Conservation (phyloP, 495 filamentous ascomycete genomes). For the Clavariopsis aquatica region DNA sequence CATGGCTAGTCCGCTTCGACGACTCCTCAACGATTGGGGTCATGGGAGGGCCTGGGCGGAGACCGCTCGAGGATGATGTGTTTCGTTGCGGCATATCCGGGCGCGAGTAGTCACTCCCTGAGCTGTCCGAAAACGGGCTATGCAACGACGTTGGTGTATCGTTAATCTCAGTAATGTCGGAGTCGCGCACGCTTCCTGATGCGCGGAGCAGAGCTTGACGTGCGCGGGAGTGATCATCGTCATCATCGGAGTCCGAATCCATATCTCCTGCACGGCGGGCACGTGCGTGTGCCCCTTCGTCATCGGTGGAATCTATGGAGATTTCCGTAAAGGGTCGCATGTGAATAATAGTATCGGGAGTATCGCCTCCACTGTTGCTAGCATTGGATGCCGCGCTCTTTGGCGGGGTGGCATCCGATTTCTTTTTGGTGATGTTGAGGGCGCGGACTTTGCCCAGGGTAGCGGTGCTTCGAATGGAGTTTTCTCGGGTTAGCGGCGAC, state of each 20-base stretch:
- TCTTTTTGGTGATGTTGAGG: conserved; percentile 40
- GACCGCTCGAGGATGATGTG: conserved; percentile 27
- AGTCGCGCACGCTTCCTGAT: conserved; percentile 29
- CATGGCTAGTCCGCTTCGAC: conserved; percentile 38
- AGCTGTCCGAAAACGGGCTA: conserved; percentile 41
- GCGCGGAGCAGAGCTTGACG: conserved; percentile 31
- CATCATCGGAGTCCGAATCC: conserved; percentile 38
- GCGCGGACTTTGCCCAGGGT: conserved; percentile 40
- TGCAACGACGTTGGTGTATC: conserved; percentile 30
- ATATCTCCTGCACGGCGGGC: conserved; percentile 25
- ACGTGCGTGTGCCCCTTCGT: conserved; percentile 34
- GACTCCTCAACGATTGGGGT: conserved; percentile 45
- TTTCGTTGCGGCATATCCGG: conserved; percentile 27
- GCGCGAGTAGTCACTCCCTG: conserved; percentile 20
- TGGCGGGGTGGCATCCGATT: conserved; percentile 16
- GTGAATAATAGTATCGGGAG: conserved; percentile 32
- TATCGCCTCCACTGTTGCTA: conserved; percentile 21
- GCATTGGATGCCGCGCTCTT: conserved; percentile 27
- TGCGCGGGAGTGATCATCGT: conserved; percentile 35
- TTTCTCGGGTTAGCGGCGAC: conserved; percentile 21
- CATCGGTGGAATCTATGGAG: conserved; percentile 31
- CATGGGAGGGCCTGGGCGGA: conserved; percentile 22
- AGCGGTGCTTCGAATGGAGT: conserved; percentile 36
- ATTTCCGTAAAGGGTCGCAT: conserved; percentile 35
- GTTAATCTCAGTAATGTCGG: conserved; percentile 36